phyloP scores from a whole-genome alignment of 768 basidiomycete genomes.

The Rhizopogon roseolus region DNA sequence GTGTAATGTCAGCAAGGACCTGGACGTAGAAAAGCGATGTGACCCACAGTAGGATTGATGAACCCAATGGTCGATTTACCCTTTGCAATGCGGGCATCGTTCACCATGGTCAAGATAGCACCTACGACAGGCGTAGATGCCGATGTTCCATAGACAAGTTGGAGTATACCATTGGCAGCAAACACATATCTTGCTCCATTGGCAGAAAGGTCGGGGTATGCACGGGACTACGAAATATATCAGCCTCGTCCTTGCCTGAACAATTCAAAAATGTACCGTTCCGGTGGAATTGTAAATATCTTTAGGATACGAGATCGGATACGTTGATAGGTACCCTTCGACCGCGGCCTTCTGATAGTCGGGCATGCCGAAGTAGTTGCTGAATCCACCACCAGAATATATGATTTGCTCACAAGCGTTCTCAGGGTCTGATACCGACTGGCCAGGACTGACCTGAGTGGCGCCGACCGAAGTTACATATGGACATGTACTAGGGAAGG shows the following conservation, averaged over 20 bases:
- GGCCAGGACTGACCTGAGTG: constrained; percentile 42
- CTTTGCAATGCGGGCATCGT: constrained; percentile 50
- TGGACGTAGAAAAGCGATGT: background rate
- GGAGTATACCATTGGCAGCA: no score
- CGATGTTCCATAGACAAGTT: background rate
- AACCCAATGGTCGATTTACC: constrained; percentile 52
- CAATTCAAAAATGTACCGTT: constrained; percentile 13
- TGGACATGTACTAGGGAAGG: constrained; percentile 48
- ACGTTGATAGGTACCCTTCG: constrained; percentile 33
- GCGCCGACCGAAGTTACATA: constrained; percentile 70
- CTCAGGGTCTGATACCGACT: constrained; percentile 40
- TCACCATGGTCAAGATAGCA: constrained; percentile 55
- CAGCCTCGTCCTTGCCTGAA: constrained; percentile 4
- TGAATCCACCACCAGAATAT: constrained; percentile 51
- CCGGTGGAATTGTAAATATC: constrained; percentile 44
- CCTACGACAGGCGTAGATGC: constrained; percentile 66
- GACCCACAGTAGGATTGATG: constrained; percentile 44
- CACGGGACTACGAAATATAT: constrained; percentile 19
- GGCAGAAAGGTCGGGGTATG: no score
- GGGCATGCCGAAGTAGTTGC: constrained; percentile 48
- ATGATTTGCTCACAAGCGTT: constrained; percentile 42
- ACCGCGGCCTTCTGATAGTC: constrained; percentile 50
- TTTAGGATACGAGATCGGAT: constrained; percentile 36
- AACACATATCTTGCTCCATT: no score
- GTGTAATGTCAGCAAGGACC: constrained; percentile 3